These are phyloP conservation scores for Takakia lepidozioides DNA, from an alignment of 225 moss, liverwort and hornwort genomes.

Conservation along the genomic window DNA sequence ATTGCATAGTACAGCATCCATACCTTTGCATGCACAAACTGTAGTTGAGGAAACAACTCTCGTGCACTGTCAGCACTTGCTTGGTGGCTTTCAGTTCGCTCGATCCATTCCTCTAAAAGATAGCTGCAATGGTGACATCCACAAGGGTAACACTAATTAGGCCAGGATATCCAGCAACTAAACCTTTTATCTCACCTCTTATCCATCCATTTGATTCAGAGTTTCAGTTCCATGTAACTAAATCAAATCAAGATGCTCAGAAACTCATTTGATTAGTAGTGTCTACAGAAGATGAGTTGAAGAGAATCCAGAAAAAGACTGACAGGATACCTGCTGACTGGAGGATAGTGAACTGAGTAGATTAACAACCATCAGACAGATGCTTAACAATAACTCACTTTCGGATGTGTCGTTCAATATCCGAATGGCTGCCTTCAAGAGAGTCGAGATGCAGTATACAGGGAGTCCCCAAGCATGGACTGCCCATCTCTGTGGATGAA, in stretches of 20 bases:
- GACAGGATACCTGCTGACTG: background rate
- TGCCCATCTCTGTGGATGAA: constrained; percentile 23
- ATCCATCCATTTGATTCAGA: no score
- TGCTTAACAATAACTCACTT: constrained; percentile 41
- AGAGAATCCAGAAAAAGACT: background rate
- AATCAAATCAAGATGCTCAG: background rate
- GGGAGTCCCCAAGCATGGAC: constrained; percentile 32
- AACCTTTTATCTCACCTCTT: no score
- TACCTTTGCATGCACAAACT: constrained; percentile 44
- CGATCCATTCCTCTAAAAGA: constrained; percentile 52
- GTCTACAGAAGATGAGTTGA: no score
- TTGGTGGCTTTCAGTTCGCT: constrained; percentile 22
- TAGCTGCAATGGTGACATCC: constrained; percentile 45
- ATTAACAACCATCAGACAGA: no score
- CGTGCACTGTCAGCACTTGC: constrained; percentile 12
- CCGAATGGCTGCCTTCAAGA: constrained; percentile 55
- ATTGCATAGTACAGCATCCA: background rate
- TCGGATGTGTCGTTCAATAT: constrained; percentile 30
- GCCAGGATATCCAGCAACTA: no score
- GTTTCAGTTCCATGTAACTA: constrained; percentile 8
- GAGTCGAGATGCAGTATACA: constrained; percentile 62
- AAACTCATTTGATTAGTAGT: no score
- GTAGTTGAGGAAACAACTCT: constrained; percentile 28
- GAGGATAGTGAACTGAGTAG: background rate
- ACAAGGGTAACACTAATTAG: no score